Percentiles rank a stretch among this genome's conserved stretches.
These are phyloP conservation scores for Talaromyces sp. DNA, from an alignment of 2,329 filamentous ascomycete species.

Conservation along the genomic window DNA sequence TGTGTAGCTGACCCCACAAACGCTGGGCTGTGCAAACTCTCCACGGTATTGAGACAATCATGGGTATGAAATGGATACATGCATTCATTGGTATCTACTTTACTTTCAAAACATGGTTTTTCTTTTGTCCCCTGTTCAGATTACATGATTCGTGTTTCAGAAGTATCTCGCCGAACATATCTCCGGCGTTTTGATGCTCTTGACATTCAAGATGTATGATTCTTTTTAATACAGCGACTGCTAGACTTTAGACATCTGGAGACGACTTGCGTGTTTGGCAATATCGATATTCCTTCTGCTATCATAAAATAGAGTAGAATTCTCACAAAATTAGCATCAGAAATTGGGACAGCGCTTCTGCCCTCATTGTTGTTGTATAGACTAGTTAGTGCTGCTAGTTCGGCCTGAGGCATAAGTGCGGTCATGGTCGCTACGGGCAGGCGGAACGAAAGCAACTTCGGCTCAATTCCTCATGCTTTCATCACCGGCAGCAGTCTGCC, in stretches of 20 bases:
- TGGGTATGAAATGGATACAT: background rate
- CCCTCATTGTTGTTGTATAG: background rate
- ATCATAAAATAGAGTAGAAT: background rate
- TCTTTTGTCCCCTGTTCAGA: background rate
- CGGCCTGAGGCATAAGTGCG: constrained; percentile 27
- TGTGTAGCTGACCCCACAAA: background rate
- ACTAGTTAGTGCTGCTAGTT: constrained; percentile 2
- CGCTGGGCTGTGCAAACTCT: background rate
- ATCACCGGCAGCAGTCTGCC: constrained; percentile 13
- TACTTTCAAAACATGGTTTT: background rate
- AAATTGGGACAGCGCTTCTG: background rate
- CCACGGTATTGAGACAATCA: background rate
- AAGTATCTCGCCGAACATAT: background rate
- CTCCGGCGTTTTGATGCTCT: background rate
- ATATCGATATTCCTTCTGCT: background rate
- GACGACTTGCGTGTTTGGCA: background rate
- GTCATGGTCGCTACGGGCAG: constrained; percentile 24
- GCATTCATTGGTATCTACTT: background rate
- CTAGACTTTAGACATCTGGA: background rate
- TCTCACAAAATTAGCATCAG: background rate
- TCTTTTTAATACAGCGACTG: no score
- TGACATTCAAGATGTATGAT: background rate
- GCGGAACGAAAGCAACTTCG: constrained; percentile 15
- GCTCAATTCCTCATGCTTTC: constrained; percentile 15
- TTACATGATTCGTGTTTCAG: background rate